phyloP scores from a whole-genome alignment of 495 filamentous ascomycete species.

The Aspergillus homomorphus region DNA sequence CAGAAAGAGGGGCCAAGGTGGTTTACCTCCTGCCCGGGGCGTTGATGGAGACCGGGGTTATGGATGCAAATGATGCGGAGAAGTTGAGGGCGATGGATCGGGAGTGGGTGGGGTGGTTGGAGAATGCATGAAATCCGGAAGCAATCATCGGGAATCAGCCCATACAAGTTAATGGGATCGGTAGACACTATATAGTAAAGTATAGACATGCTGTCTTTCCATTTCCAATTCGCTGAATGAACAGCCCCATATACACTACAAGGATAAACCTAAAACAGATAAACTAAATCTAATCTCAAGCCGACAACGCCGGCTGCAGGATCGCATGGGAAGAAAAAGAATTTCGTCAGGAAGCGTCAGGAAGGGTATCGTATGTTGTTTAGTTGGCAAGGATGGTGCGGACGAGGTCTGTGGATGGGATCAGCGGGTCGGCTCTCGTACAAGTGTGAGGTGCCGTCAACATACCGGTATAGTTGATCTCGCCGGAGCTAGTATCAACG shows the following conservation, averaged over 20 bases:
- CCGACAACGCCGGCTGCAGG: conserved; percentile 9
- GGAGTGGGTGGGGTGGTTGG: conserved; percentile 34
- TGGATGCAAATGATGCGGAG: conserved; percentile 27
- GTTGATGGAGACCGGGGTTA: conserved; percentile 45
- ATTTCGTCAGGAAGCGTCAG: conserved; percentile 19
- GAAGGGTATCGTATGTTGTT: conserved; percentile 33
- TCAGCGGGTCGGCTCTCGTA: conserved; percentile 5
- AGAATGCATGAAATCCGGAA: neutral
- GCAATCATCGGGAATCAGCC: neutral
- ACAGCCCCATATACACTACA: conserved; percentile 14
- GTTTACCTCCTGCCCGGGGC: conserved; percentile 59
- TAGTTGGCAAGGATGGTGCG: conserved; percentile 93
- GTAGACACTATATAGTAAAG: neutral
- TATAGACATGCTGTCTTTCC: conserved; percentile 2
- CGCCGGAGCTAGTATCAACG: conserved; percentile 87
- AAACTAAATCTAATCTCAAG: conserved; percentile 12
- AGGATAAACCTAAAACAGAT: neutral
- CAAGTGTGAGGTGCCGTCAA: conserved; percentile 7
- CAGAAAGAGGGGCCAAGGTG: conserved; percentile 33
- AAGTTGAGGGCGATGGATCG: conserved; percentile 21
- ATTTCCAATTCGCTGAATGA: conserved; percentile 1
- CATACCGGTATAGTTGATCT: conserved; percentile 94
- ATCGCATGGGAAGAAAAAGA: conserved; percentile 12
- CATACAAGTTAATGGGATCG: neutral
- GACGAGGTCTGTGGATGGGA: conserved; percentile 64